Base-by-base conservation (phyloP, 495 filamentous ascomycete species). In the Penicillium verhagenii region DNA sequence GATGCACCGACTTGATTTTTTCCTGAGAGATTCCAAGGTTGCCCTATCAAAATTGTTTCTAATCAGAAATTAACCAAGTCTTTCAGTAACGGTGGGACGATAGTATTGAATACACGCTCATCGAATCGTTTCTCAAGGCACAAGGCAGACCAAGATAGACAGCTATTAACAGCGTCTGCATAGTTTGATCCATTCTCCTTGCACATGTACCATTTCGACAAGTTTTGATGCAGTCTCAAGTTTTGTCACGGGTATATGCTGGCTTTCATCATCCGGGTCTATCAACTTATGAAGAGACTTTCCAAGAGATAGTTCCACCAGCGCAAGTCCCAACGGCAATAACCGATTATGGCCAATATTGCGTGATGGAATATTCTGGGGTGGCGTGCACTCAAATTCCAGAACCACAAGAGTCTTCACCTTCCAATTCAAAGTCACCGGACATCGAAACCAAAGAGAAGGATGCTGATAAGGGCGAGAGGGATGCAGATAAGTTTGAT, bases 301-400 rank as follows among this genome's bases (percentile, higher is more conserved):
- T n/a, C 70, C 72, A 48, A 72, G 63, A 21, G 67, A 71, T 6
- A 75, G 61, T 42, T 73, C 72, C n/a, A 72, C 59, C n/a, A 73
- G 52, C 1, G 70, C 62, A 23, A 66, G 38, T 14, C 70, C 72
- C 2, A 73, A 59, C 4, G 64, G 60, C 16, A 69, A 60, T 4
- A 73, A 42, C 2, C 52, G 23, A 46, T 68, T 51, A 43, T 59
- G 62, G 24, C 59, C 50, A 20, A 63, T 1, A 28, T 28, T 28
- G 2, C n/a, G n/a, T n/a, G n/a, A n/a, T n/a, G n/a, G n/a, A n/a
- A n/a, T n/a, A n/a, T n/a, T n/a, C n/a, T n/a, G n/a, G n/a, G n/a
- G n/a, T n/a, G n/a, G n/a, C n/a, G n/a, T n/a, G n/a, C n/a, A n/a
- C n/a, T n/a, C n/a, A n/a, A n/a, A n/a, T n/a, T n/a, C n/a, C n/a